phyloP scores from a whole-genome alignment of 331 rosid species.

The Quercus phellos region DNA sequence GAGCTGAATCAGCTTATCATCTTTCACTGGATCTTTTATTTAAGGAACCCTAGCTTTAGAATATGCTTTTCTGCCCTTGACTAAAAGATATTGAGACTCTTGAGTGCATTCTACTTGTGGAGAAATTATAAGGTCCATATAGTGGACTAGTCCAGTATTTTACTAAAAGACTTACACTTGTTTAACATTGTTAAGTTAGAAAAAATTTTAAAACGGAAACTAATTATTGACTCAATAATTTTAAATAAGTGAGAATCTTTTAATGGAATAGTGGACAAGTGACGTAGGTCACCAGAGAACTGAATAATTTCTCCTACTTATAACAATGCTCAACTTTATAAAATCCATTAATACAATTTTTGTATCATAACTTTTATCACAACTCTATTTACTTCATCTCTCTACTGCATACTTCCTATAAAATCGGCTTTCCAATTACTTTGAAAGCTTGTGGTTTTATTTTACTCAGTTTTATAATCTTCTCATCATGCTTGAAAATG shows the following conservation, averaged over 20 bases:
- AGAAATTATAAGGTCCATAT: too few species aligned
- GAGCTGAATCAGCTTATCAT: not conserved
- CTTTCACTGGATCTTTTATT: not conserved
- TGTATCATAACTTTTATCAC: rapidly evolving
- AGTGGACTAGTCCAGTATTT: too few species aligned
- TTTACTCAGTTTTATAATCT: not conserved
- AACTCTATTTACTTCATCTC: too few species aligned
- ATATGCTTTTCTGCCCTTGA: not conserved
- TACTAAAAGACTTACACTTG: too few species aligned
- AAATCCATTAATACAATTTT: too few species aligned
- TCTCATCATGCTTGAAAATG: not conserved
- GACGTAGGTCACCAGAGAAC: rapidly evolving
- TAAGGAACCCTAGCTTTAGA: not conserved
- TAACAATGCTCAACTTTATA: not conserved
- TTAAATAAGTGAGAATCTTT: too few species aligned
- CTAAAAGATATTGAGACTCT: not conserved
- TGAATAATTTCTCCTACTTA: not conserved
- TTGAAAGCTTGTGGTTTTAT: not conserved
- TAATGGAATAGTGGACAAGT: too few species aligned
- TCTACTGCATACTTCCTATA: not conserved
- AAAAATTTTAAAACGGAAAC: too few species aligned
- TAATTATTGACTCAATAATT: too few species aligned
- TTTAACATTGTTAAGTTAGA: too few species aligned
- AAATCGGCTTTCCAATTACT: not conserved
- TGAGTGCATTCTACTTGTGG: too few species aligned